These are phyloP conservation scores for Chlamydomonas eustigma DNA, from an alignment of 139 green algal species.

Conservation along the genomic window DNA sequence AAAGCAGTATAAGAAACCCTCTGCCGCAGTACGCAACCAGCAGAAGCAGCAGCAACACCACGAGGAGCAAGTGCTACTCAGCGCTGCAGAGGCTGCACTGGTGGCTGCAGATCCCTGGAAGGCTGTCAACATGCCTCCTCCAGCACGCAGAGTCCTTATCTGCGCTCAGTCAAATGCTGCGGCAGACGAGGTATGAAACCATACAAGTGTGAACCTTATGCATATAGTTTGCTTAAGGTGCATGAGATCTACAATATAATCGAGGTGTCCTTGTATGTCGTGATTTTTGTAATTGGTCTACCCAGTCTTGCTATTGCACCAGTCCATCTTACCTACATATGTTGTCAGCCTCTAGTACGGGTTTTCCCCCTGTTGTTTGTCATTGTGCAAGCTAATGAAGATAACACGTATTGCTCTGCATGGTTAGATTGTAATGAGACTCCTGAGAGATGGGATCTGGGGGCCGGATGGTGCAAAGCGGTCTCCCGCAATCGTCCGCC, in stretches of 20 bases:
- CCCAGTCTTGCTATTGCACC: too few relatives aligned
- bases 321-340: too few relatives aligned
- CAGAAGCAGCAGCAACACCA: background rate
- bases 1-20: background rate
- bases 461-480: background rate
- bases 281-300: too few relatives aligned
- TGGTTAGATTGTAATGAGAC: background rate
- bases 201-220: too few relatives aligned
- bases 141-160: constrained; percentile 51
- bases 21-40: background rate
- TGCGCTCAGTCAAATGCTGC: constrained; percentile 41
- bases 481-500: background rate
- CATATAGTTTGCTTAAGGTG: too few relatives aligned
- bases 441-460: background rate
- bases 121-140: constrained; percentile 9
- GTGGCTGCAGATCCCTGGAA: constrained; percentile 17
- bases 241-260: too few relatives aligned
- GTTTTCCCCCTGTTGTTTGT: too few relatives aligned
- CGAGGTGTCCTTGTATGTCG: too few relatives aligned
- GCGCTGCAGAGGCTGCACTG: constrained; percentile 3
- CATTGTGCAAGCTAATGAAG: too few relatives aligned
- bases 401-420: too few relatives aligned
- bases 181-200: constrained; percentile 68
- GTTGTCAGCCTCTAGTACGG: too few relatives aligned
- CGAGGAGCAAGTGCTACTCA: background rate